These are phyloP conservation scores for Polysphondylium violaceum DNA, from an alignment of 78 protist species.

Conservation along the genomic window DNA sequence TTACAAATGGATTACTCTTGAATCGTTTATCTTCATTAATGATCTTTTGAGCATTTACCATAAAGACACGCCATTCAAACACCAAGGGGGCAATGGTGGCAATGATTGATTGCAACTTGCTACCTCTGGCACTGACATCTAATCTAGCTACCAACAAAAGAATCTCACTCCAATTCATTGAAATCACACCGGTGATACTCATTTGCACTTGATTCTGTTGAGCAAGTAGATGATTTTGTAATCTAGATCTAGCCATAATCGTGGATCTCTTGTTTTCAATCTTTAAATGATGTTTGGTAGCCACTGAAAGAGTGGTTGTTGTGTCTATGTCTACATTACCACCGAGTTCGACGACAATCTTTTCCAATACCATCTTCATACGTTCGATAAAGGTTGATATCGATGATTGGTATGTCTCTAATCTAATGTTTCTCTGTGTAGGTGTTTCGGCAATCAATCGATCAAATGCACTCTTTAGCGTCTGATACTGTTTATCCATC, in stretches of 20 bases:
- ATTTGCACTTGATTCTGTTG: too few relatives aligned
- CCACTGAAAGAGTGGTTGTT: not conserved
- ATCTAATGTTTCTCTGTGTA: not conserved
- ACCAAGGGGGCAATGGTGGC: constrained; percentile 2
- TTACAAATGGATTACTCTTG: constrained; percentile 23
- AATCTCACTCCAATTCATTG: constrained; percentile 42
- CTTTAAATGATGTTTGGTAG: not conserved
- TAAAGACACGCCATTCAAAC: constrained; percentile 63
- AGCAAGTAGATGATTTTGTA: too few relatives aligned
- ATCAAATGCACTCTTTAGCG: constrained; percentile 5
- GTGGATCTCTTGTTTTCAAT: not conserved
- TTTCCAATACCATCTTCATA: not conserved
- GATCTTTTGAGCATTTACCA: constrained; percentile 57
- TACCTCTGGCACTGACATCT: not conserved
- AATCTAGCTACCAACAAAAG: not conserved
- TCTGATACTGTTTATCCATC: constrained; percentile 46
- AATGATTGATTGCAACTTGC: not conserved
- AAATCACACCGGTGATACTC: constrained; percentile 13
- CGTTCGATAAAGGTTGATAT: constrained; percentile 30
- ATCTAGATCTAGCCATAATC: constrained; percentile 30
- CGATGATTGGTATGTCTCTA: constrained; percentile 39
- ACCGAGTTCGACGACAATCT: constrained; percentile 23
- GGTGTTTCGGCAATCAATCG: not conserved
- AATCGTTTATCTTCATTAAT: constrained; percentile 56
- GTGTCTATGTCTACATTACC: constrained; percentile 5